phyloP scores from a whole-genome alignment of 2,329 filamentous ascomycete genomes.

The Phoma sp. region DNA sequence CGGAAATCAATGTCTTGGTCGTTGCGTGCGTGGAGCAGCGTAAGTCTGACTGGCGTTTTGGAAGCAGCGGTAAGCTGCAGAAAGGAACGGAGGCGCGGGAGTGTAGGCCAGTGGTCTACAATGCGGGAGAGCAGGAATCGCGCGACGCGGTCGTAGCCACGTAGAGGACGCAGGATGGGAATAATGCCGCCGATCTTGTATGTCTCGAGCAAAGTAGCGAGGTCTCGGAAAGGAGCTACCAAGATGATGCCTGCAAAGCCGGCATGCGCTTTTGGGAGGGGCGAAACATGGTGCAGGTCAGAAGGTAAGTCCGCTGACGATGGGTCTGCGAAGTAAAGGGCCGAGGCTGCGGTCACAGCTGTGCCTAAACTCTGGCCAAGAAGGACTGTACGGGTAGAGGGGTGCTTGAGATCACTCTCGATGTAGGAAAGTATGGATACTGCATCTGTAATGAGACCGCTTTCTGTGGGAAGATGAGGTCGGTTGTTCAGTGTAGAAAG shows the following conservation, averaged over 20 bases:
- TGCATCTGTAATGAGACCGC: slow-evolving; percentile 80
- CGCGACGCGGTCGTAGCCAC: slow-evolving; percentile 68
- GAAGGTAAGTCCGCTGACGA: slow-evolving; percentile 26
- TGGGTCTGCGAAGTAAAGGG: slow-evolving; percentile 67
- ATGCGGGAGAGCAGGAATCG: slow-evolving; percentile 67
- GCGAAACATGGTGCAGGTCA: slow-evolving; percentile 17
- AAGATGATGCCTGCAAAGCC: slow-evolving; percentile 83
- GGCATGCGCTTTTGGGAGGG: slow-evolving; percentile 6
- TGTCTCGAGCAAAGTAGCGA: slow-evolving; percentile 74
- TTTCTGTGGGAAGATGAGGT: slow-evolving; percentile 68
- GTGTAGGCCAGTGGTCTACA: slow-evolving; percentile 82
- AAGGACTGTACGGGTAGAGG: slow-evolving; percentile 75
- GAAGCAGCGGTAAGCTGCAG: slow-evolving; percentile 51
- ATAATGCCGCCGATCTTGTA: slow-evolving; percentile 81
- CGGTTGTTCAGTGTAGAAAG: slow-evolving; percentile 70
- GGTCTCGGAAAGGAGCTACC: slow-evolving; percentile 77
- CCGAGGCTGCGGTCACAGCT: slow-evolving; percentile 76
- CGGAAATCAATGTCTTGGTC: slow-evolving; percentile 82
- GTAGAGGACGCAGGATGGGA: slow-evolving; percentile 78
- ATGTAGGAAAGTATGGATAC: slow-evolving; percentile 76
- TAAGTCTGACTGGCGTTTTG: slow-evolving; percentile 61
- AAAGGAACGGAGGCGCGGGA: slow-evolving; percentile 66
- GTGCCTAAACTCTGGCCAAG: slow-evolving; percentile 90
- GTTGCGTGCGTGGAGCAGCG: slow-evolving; percentile 78
- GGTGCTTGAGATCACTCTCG: slow-evolving; percentile 66